phyloP scores from a whole-genome alignment of 2,329 filamentous ascomycete genomes.

The Diatrype stigma region DNA sequence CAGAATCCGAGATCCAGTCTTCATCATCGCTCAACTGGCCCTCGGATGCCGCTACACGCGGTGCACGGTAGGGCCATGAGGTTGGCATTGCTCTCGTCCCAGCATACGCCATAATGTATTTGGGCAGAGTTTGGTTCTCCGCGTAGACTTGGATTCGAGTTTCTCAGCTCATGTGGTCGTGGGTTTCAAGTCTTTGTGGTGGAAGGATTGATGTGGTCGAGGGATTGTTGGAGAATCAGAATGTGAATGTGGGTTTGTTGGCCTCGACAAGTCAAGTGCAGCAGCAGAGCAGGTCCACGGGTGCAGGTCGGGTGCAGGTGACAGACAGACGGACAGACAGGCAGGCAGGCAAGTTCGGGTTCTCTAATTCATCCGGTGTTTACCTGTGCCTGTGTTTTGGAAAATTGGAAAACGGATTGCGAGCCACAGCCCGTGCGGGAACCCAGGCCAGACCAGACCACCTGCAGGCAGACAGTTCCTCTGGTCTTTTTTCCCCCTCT shows the following conservation, averaged over 20 bases:
- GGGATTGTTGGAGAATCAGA: neutral
- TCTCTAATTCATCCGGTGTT: neutral
- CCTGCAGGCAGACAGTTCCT: neutral
- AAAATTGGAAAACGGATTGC: neutral
- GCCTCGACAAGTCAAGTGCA: neutral
- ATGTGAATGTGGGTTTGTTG: conserved; percentile 1
- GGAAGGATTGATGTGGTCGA: neutral
- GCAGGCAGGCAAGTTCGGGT: neutral
- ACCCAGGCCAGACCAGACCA: neutral
- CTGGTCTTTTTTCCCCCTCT: too few relatives aligned
- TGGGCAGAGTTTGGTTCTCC: neutral
- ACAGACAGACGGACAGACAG: too few relatives aligned
- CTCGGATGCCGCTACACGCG: neutral
- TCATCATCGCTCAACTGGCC: neutral
- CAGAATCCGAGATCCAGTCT: neutral
- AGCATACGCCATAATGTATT: neutral
- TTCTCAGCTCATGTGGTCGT: too few relatives aligned
- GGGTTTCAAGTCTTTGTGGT: neutral
- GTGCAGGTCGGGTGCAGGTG: too few relatives aligned
- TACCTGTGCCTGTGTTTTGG: too few relatives aligned
- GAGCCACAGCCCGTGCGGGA: neutral
- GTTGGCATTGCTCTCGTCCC: neutral
- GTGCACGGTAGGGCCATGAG: neutral
- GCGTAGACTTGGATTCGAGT: too few relatives aligned
- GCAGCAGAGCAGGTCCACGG: neutral